Evolutionary conservation across 257 asterid genomes (phyloP).

Genomic region (Nicotiana sylvestris): DNA sequence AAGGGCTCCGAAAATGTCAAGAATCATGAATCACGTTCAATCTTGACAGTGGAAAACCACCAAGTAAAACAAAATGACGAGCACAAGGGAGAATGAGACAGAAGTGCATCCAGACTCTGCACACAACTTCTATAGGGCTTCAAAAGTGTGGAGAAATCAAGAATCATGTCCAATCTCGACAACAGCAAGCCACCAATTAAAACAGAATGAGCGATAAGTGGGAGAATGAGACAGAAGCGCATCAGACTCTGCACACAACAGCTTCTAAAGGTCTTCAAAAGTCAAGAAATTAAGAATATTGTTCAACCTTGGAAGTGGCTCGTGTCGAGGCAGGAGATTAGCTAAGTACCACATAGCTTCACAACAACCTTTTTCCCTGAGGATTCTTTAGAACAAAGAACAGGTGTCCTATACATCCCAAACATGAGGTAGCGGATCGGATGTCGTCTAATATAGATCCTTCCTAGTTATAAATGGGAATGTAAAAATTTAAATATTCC

Average conservation of each 20-base stretch:
- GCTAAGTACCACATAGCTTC: slow-evolving; percentile 5
- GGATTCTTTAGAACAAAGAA: background rate
- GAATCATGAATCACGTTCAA: background rate
- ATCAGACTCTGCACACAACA: background rate
- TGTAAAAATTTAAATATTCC: background rate
- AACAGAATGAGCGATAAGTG: background rate
- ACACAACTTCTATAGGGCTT: background rate
- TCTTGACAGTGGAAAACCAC: slow-evolving; percentile 3
- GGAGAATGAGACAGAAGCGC: background rate
- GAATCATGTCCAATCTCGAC: slow-evolving; percentile 2
- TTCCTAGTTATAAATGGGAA: background rate
- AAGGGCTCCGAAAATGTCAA: background rate
- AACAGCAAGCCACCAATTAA: background rate
- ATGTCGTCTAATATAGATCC: background rate
- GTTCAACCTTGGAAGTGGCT: background rate
- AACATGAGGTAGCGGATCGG: background rate
- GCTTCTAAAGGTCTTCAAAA: background rate
- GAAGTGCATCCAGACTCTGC: background rate
- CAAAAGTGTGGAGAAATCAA: background rate
- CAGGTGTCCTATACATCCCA: background rate
- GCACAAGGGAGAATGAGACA: background rate
- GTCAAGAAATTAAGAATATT: background rate
- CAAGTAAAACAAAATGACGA: background rate
- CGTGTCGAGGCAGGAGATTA: background rate
- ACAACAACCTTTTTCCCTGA: background rate